phyloP scores from a whole-genome alignment of 768 basidiomycete genomes.

The Collybia sordida region DNA sequence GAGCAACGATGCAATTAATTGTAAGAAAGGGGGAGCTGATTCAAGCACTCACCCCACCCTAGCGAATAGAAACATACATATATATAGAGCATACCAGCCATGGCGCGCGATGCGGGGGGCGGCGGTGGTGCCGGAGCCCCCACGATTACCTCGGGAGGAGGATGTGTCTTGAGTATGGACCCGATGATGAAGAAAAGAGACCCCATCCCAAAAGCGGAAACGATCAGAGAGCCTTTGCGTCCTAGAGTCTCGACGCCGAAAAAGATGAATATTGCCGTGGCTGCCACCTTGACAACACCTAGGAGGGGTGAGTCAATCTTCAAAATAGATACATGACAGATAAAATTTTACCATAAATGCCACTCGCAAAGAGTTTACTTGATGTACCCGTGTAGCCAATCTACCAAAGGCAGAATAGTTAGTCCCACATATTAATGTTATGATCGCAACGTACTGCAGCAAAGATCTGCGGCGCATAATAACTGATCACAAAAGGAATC shows the following conservation, averaged over 20 bases:
- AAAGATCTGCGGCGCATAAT: constrained; percentile 78
- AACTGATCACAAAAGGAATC: constrained; percentile 28
- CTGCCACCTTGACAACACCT: constrained; percentile 64
- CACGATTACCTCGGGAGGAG: constrained; percentile 37
- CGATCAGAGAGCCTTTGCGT: constrained; percentile 67
- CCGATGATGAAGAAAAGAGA: constrained; percentile 81
- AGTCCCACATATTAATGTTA: background rate
- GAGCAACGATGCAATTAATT: background rate
- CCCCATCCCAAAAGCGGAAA: constrained; percentile 81
- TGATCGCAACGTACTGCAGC: constrained; percentile 29
- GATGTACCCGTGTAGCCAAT: constrained; percentile 65
- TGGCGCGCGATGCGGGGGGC: constrained; percentile 63
- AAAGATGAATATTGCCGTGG: constrained; percentile 66
- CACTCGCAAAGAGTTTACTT: constrained; percentile 68
- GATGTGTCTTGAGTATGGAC: constrained; percentile 80
- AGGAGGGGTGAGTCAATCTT: background rate
- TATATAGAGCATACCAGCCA: constrained; percentile 85
- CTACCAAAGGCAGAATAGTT: background rate
- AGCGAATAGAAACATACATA: constrained; percentile 86
- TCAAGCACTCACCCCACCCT: constrained; percentile 60
- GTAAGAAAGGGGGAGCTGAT: constrained; percentile 23
- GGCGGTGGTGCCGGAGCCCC: constrained; percentile 21
- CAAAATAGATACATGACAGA: too few species aligned
- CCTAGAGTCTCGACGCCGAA: constrained; percentile 69
- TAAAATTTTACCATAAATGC: constrained; percentile 48